Conservation (phyloP, 2,329 filamentous ascomycete genomes). For the Scytalidium sp. region DNA sequence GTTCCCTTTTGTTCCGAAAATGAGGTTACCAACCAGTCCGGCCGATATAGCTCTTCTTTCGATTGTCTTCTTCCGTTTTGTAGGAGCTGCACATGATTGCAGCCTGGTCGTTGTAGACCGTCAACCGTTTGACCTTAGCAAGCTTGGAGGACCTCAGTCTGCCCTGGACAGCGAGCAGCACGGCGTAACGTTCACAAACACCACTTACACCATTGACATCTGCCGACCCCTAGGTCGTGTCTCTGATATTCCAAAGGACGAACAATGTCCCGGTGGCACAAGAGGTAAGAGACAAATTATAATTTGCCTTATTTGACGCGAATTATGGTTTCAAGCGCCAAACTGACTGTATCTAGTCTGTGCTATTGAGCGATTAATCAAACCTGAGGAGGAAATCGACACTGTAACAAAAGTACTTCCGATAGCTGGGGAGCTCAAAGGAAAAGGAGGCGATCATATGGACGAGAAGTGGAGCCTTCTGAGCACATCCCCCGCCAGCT, state of each 20-base stretch:
- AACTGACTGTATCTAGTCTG: conserved; percentile 55
- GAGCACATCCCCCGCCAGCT: conserved; percentile 59
- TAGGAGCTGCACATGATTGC: conserved; percentile 51
- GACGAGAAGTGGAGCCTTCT: conserved; percentile 66
- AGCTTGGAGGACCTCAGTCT: conserved; percentile 65
- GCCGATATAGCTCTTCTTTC: conserved; percentile 23
- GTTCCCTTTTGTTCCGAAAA: conserved; percentile 9
- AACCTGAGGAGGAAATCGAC: conserved; percentile 44
- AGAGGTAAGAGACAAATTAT: conserved; percentile 54
- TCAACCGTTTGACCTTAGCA: conserved; percentile 60
- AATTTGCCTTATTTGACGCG: background rate
- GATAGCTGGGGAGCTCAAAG: conserved; percentile 69
- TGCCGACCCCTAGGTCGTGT: conserved; percentile 65
- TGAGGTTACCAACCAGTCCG: conserved; percentile 20
- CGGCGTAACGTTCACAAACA: conserved; percentile 58
- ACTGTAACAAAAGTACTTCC: conserved; percentile 58
- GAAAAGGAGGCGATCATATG: conserved; percentile 54
- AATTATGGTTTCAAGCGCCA: conserved; percentile 5
- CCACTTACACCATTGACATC: conserved; percentile 78
- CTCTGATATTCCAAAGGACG: conserved; percentile 49
- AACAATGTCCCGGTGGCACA: conserved; percentile 67
- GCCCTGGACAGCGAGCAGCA: conserved; percentile 55
- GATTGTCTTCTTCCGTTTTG: conserved; percentile 23
- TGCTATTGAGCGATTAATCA: conserved; percentile 61
- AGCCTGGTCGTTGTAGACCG: conserved; percentile 56